Conservation (phyloP, 1,139 yeast species). For the Debaryomycetaceae sp. region DNA sequence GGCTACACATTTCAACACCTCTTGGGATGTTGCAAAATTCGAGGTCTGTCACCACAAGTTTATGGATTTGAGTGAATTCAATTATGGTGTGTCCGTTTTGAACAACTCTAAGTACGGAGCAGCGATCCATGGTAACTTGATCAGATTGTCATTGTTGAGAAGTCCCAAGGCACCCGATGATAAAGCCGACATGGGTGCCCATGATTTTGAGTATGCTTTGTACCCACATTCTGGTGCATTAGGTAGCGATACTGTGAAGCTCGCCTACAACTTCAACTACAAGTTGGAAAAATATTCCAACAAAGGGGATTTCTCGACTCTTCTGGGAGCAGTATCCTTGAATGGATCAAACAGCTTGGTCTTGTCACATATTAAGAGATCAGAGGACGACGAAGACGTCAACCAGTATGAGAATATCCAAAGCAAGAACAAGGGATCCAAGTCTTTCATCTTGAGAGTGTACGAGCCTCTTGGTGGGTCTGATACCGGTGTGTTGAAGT, state of each 20-base stretch:
- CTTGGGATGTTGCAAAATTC: constrained; percentile 96
- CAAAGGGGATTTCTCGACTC: constrained; percentile 16
- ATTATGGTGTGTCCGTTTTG: constrained; percentile 83
- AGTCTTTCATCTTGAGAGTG: constrained; percentile 64
- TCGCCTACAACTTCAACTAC: constrained; percentile 80
- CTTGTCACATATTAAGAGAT: constrained; percentile 77
- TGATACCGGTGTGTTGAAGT: constrained; percentile 49
- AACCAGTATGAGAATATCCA: constrained; percentile 34
- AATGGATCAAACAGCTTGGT: constrained; percentile 57
- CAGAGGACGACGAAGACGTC: constrained; percentile 73
- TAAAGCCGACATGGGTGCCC: constrained; percentile 89
- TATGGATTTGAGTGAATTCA: constrained; percentile 83
- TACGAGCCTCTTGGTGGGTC: constrained; percentile 86
- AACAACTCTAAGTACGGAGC: constrained; percentile 91
- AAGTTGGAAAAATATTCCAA: constrained; percentile 25
- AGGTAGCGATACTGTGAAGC: constrained; percentile 59
- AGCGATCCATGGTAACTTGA: constrained; percentile 82
- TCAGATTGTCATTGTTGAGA: constrained; percentile 77
- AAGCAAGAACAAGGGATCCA: constrained; percentile 36
- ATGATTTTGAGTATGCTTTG: constrained; percentile 77
- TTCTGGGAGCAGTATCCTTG: constrained; percentile 22
- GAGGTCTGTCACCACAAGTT: constrained; percentile 94
- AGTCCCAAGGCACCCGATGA: constrained; percentile 92
- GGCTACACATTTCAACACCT: constrained; percentile 90
- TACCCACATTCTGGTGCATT: constrained; percentile 76